Base-by-base conservation (phyloP, 768 basidiomycete genomes). In the Lactarius sp. region DNA sequence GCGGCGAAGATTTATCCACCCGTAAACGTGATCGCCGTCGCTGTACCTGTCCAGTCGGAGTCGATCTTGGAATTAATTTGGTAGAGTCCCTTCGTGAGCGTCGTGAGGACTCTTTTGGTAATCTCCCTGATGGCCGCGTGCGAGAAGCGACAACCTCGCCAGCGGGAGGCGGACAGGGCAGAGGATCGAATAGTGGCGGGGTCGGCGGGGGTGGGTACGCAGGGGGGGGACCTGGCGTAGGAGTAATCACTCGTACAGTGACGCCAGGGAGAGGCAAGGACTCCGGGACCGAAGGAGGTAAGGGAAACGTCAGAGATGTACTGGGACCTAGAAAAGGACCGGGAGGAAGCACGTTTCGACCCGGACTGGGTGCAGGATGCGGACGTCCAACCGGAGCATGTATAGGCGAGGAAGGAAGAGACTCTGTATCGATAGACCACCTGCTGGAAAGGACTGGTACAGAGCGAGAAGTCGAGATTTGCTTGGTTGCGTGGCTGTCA, bases 231-330 rank as follows among this genome's bases (percentile, higher is more conserved):
- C 36, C 37, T 42, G 60, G 60, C 18, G 55, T 46, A 16, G 64
- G 53, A 20, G 56, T 56, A 18, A n/a, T 39, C 14, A 62, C 56
- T 14, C 56, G 59, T 20, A 62, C 60, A 16, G 60, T 66, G 20
- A 66, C 56, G 7, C 60, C 66, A 31, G 52, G n/a, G n/a, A 53
- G 22, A 31, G 58, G 14, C 5, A 50, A 39, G 6, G 51, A 37
- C 34, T 59, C 18, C 6, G 41, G 63, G 9, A 33, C 27, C n/a
- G 60, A 52, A 22, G 64, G 64, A 27, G 60, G 66, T 2, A 66
- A 64, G 20, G 66, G 66, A 44, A 68, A 66, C 18, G 66, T 59
- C 27, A 68, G 58, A 44, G 66, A 61, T 34, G 41, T 47, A 16
- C 41, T 46, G 41, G 44, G 41, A 31, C 42, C n/a, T 37, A 42